phyloP scores from a whole-genome alignment of 352 stramenopile genomes.

The Blastocystis sp. region DNA sequence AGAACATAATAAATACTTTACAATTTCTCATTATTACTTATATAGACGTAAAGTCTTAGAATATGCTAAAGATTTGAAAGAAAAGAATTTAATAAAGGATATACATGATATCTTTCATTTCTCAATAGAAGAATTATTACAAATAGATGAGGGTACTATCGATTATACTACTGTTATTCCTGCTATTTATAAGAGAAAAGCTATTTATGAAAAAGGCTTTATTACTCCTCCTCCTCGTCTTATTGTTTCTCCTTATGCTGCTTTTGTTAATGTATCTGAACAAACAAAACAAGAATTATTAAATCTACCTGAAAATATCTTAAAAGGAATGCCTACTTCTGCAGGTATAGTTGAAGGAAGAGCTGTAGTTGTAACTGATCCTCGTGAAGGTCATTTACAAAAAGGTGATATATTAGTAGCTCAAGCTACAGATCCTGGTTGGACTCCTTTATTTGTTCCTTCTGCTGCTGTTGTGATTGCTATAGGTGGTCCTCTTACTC shows the following conservation, averaged over 20 bases:
- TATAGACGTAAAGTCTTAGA: no score
- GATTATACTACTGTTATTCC: background rate
- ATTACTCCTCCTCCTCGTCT: background rate
- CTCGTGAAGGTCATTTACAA: background rate
- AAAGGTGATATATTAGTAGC: slow-evolving; percentile 6
- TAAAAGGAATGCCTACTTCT: background rate
- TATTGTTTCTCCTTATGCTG: slow-evolving; percentile 1
- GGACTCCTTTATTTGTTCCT: slow-evolving; percentile 11
- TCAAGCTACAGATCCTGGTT: slow-evolving; percentile 1
- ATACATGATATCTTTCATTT: background rate
- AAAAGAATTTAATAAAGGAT: background rate
- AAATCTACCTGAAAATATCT: slow-evolving; percentile 2
- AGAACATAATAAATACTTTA: no score
- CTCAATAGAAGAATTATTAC: slow-evolving; percentile 3
- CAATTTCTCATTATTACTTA: no score
- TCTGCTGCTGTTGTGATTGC: background rate
- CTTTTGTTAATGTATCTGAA: background rate
- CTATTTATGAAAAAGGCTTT: background rate
- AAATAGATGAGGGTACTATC: background rate
- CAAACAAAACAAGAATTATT: background rate
- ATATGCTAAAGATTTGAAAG: background rate
- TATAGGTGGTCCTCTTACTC: slow-evolving; percentile 3
- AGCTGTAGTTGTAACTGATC: background rate
- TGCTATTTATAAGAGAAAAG: background rate
- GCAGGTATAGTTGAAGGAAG: background rate